These are phyloP conservation scores for Sicyos edulis DNA, from an alignment of 306 rosid species.

Conservation along the genomic window DNA sequence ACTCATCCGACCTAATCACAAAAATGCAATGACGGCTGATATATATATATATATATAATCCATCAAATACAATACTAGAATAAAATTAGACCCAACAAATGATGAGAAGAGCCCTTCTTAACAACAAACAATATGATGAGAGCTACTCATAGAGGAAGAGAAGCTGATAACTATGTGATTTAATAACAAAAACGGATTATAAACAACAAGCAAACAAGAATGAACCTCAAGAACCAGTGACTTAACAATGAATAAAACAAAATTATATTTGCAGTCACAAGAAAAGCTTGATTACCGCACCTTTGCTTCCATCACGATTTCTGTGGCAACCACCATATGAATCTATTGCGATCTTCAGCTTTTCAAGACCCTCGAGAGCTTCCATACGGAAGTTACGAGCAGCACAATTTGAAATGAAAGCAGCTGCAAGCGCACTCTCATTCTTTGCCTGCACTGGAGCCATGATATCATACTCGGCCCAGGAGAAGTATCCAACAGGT, in stretches of 20 bases:
- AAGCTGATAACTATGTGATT: neutral
- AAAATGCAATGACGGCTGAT: neutral
- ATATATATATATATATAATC: too few species aligned
- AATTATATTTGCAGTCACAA: neutral
- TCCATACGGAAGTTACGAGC: constrained; percentile 89
- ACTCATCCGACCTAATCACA: neutral
- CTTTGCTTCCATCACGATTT: constrained; percentile 57
- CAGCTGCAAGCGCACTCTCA: constrained; percentile 86
- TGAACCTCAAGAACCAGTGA: neutral
- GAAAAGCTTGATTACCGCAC: constrained; percentile 11
- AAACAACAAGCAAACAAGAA: constrained; percentile 6
- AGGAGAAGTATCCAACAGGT: constrained; percentile 96
- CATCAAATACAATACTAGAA: neutral
- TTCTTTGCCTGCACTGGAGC: constrained; percentile 75
- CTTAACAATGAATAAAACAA: constrained; percentile 8
- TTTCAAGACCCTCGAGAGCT: constrained; percentile 91
- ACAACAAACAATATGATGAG: constrained; percentile 1
- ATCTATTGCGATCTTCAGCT: constrained; percentile 49
- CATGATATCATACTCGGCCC: constrained; percentile 99
- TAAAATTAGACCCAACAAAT: neutral
- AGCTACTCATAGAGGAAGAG: neutral
- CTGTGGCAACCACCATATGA: constrained; percentile 94
- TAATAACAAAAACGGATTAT: neutral
- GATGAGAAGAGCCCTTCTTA: neutral
- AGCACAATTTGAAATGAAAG: constrained; percentile 95